Conservation (phyloP, 1,284 basidiomycete species). For the Sporisorium graminicola region DNA sequence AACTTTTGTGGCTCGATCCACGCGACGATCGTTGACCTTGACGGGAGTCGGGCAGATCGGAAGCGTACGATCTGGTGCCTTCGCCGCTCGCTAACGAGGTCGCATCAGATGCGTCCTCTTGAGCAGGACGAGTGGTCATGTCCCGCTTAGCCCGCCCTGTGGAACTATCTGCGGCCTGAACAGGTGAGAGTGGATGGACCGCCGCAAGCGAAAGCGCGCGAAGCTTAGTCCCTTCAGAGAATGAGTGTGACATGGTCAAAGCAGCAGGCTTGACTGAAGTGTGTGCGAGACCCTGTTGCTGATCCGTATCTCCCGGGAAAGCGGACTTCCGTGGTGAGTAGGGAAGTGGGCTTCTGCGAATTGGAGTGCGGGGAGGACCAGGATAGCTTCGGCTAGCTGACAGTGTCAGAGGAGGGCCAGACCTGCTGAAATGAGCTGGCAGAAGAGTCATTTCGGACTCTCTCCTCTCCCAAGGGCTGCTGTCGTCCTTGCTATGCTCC, state of each 20-base stretch:
- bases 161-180: not conserved
- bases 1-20: constrained; percentile 21
- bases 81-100: not conserved
- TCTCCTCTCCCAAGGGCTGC: constrained; percentile 13
- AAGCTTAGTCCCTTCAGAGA: constrained; percentile 13
- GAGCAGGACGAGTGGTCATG: not conserved
- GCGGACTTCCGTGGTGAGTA: constrained; percentile 7
- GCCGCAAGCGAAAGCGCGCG: constrained; percentile 25
- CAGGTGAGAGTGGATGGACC: constrained; percentile 7
- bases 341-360: constrained; percentile 9
- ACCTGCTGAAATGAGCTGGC: not conserved
- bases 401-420: not conserved
- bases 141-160: not conserved
- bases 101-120: not conserved
- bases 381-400: constrained; percentile 25
- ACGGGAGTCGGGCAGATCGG: not conserved
- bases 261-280: not conserved
- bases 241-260: constrained; percentile 7
- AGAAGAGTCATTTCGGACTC: constrained; percentile 18
- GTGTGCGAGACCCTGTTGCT: not conserved
- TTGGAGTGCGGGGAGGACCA: constrained; percentile 6
- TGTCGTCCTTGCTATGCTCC: not conserved
- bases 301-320: not conserved
- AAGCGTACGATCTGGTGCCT: not conserved
- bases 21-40: constrained; percentile 4